Conservation (phyloP, 306 rosid species). For the Herpetospermum pedunculosum region DNA sequence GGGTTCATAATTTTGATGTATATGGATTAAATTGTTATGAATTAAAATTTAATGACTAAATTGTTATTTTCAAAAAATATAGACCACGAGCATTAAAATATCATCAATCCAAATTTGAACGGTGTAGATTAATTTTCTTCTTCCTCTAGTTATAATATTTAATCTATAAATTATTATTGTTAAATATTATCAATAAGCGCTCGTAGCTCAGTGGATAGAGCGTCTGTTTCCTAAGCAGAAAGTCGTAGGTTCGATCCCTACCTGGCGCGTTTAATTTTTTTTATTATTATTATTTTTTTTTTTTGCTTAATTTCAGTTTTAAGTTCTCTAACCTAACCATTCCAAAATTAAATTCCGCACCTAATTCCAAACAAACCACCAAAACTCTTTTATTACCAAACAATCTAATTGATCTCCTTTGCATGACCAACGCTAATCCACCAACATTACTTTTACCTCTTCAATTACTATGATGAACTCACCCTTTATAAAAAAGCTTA, state of each 20-base stretch:
- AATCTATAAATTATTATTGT: too few relatives aligned
- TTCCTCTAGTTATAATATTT: too few relatives aligned
- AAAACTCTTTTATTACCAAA: background rate
- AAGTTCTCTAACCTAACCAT: background rate
- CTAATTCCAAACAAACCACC: background rate
- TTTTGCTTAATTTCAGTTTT: background rate
- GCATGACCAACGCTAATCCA: conserved; percentile 33
- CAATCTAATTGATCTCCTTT: background rate
- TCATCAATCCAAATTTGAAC: too few relatives aligned
- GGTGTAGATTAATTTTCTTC: too few relatives aligned
- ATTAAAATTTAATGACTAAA: too few relatives aligned
- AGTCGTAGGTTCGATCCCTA: conserved; percentile 18
- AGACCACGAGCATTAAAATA: too few relatives aligned
- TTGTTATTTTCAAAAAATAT: too few relatives aligned
- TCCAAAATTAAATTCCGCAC: background rate
- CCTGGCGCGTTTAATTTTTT: background rate
- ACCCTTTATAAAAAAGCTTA: background rate
- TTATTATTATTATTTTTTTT: background rate
- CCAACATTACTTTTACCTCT: background rate
- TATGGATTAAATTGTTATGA: too few relatives aligned
- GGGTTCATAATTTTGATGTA: too few relatives aligned
- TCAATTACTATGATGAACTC: background rate
- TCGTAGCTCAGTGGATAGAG: conserved; percentile 21
- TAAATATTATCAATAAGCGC: background rate
- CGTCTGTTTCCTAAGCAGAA: conserved; percentile 13